Evolutionary conservation across 2,329 filamentous ascomycete genomes (phyloP).

Genomic region (Trichoderma endophyticum): DNA sequence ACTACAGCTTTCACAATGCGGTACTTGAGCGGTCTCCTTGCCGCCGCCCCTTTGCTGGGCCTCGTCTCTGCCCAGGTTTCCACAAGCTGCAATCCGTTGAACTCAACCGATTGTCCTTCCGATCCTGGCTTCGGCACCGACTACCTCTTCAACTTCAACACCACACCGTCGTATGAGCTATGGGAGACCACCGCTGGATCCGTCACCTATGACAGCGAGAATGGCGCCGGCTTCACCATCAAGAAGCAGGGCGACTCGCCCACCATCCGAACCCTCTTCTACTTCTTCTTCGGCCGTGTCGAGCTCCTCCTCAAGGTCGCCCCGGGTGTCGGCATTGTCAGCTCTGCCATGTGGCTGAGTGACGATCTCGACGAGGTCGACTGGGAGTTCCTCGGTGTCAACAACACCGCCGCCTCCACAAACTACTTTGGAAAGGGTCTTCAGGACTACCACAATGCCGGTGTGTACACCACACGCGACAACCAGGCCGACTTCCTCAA

Average conservation of each 20-base stretch:
- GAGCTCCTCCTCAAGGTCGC: slow-evolving; percentile 78
- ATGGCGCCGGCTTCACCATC: slow-evolving; percentile 72
- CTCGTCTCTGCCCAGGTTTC: slow-evolving; percentile 67
- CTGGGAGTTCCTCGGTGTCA: slow-evolving; percentile 75
- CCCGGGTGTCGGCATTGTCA: slow-evolving; percentile 71
- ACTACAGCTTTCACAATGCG: slow-evolving; percentile 10
- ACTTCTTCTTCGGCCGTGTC: slow-evolving; percentile 80
- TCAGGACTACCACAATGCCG: slow-evolving; percentile 60
- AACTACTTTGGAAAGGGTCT: slow-evolving; percentile 80
- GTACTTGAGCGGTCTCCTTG: slow-evolving; percentile 26
- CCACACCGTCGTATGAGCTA: slow-evolving; percentile 53
- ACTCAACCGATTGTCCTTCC: slow-evolving; percentile 62
- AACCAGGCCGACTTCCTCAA: slow-evolving; percentile 66
- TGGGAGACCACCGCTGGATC: slow-evolving; percentile 69
- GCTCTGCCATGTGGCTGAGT: slow-evolving; percentile 77
- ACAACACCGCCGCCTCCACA: slow-evolving; percentile 59
- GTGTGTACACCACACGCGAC: slow-evolving; percentile 53
- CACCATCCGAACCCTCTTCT: slow-evolving; percentile 75
- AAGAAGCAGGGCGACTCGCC: slow-evolving; percentile 68
- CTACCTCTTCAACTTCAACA: slow-evolving; percentile 63
- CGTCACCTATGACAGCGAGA: slow-evolving; percentile 57
- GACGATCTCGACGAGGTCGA: slow-evolving; percentile 86
- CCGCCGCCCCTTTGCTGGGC: slow-evolving; percentile 40
- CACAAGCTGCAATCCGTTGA: slow-evolving; percentile 74
- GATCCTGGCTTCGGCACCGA: slow-evolving; percentile 67